Evolutionary conservation across 306 rosid genomes (phyloP), one percentile per base, ranked within the genome.

Genomic region (Ceratonia siliqua): DNA sequence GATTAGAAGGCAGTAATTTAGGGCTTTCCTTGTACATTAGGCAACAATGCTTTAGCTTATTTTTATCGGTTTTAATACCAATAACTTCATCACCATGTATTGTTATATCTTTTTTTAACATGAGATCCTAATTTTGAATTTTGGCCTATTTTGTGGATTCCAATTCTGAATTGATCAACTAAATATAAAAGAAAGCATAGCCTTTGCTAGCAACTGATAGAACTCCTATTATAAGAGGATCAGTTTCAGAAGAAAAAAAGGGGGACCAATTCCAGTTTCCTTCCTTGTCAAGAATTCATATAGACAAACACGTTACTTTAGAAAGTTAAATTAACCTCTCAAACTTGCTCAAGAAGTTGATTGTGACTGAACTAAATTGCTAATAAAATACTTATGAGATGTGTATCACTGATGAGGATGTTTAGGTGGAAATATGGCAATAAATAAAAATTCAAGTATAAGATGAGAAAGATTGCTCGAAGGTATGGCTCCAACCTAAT

Each of bases 1-100:
- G 22, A 77, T 79, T 61, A 79, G 67, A 72, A 38, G 14, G 35
- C 43, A 85, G 24, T 53, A 42, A 5, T 32, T 66, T 5, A 46
- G 76, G 24, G 57, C 33, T 48, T 48, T 25, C 67, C 74, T 57
- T 24, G 75, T 20, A 62, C 52, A 69, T 45, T 22, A 73, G 50
- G 57, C 10, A 54, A 48, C 49, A 57, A 28, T 66, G 30, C 33
- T 17, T 41, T 22, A 21, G 42, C 68, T 74, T 25, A 46, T 32
- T 35, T 55, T 33, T 57, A 48, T 36, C 33, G 22, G 43, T 14
- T 22, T 22, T 24, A 61, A 68, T 15, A 17, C 66, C 63, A 35
- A 58, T 20, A 56, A 48, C 27, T 8, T 45, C 58, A 43, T 75
- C 53, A 12, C 46, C 59, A 33, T 11, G 25, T 25, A 12, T 12